A percentile compares a stretch with the other conserved stretches of the same genome.
phyloP scores from a whole-genome alignment of 2,329 filamentous ascomycete species.

The Golovinomyces cichoracearum region DNA sequence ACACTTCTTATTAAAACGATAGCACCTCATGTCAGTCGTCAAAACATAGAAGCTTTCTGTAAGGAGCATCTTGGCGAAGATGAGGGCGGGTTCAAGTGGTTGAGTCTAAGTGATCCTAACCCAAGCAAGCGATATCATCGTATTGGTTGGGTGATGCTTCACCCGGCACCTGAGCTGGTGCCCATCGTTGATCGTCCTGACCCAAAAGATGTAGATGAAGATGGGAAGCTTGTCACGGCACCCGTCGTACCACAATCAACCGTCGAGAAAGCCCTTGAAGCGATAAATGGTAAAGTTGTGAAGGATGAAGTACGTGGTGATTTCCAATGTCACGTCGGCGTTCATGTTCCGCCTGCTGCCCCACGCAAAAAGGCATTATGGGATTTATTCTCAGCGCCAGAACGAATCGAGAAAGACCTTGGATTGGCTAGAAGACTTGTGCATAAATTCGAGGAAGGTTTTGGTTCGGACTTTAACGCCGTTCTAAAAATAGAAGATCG shows the following conservation, averaged over 20 bases:
- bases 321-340: slow-evolving; percentile 89
- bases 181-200: slow-evolving; percentile 45
- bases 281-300: slow-evolving; percentile 94
- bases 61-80: slow-evolving; percentile 80
- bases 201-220: slow-evolving; percentile 37
- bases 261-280: slow-evolving; percentile 67
- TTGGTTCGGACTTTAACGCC: slow-evolving; percentile 52
- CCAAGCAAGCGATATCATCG: slow-evolving; percentile 90
- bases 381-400: slow-evolving; percentile 86
- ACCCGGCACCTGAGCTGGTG: slow-evolving; percentile 44
- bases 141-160: slow-evolving; percentile 94
- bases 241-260: slow-evolving; percentile 25
- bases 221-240: slow-evolving; percentile 26
- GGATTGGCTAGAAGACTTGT: slow-evolving; percentile 59
- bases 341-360: slow-evolving; percentile 67
- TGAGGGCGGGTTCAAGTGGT: slow-evolving; percentile 79
- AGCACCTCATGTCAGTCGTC: slow-evolving; percentile 78
- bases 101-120: slow-evolving; percentile 89
- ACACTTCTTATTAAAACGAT: slow-evolving; percentile 95
- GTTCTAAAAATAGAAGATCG: slow-evolving; percentile 60
- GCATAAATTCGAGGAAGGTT: slow-evolving; percentile 60
- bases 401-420: slow-evolving; percentile 77
- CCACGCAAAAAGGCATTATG: slow-evolving; percentile 86
- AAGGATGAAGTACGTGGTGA: slow-evolving; percentile 82
- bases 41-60: slow-evolving; percentile 81